A percentile compares a stretch with the other conserved stretches of the same genome.
phyloP scores from a whole-genome alignment of 169 alveolate species.

The Eimeria necatrix region DNA sequence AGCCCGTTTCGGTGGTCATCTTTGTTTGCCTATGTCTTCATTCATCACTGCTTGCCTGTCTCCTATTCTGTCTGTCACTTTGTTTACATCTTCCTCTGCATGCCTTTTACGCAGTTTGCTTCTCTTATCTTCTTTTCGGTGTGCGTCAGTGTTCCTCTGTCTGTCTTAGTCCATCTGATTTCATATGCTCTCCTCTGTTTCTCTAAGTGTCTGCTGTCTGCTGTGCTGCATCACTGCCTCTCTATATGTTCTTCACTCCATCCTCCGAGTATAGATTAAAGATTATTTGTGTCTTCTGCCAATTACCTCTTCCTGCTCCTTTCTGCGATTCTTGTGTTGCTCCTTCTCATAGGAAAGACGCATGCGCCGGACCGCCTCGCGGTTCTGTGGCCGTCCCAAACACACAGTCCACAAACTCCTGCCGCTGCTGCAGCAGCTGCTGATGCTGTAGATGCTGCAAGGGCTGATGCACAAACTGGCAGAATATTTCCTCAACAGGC shows the following conservation, averaged over 20 bases:
- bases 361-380: not conserved
- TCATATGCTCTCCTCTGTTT: not conserved
- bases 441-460: not conserved
- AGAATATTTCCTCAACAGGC: too few relatives aligned
- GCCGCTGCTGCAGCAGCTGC: constrained; percentile 14
- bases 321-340: not conserved
- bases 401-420: not conserved
- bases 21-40: not conserved
- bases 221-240: not conserved
- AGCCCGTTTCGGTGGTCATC: not conserved
- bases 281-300: not conserved
- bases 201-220: not conserved
- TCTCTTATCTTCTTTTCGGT: not conserved
- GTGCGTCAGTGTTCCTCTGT: not conserved
- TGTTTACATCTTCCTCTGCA: not conserved
- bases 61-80: not conserved
- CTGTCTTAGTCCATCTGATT: not conserved
- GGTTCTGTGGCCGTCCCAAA: not conserved
- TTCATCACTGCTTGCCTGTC: not conserved
- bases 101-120: not conserved
- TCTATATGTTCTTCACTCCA: not conserved
- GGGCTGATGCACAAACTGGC: not conserved
- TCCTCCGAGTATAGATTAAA: too few relatives aligned
- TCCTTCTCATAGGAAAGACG: constrained; percentile 29
- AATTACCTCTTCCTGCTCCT: constrained; percentile 20